Percentiles rank a stretch among this genome's conserved stretches.
Conservation (phyloP, 1,284 basidiomycete species). For the Sporisorium graminicola region DNA sequence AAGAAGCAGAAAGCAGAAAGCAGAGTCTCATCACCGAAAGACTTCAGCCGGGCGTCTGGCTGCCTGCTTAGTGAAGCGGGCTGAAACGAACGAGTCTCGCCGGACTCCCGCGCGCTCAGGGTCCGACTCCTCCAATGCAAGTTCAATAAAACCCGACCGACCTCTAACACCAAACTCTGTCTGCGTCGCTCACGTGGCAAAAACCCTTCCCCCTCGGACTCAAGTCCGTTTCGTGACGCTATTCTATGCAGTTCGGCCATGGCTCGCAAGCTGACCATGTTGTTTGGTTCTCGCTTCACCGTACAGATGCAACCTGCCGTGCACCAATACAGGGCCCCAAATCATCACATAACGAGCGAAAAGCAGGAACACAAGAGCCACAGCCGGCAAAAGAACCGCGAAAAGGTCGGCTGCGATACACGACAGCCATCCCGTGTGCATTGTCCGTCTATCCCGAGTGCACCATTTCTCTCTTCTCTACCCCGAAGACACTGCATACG, state of each 20-base stretch:
- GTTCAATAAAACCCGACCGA: too few relatives aligned
- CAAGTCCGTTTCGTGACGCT: too few relatives aligned
- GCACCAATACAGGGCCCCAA: not conserved
- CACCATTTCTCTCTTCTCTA: not conserved
- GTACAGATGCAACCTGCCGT: not conserved
- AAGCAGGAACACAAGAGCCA: not conserved
- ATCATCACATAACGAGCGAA: not conserved
- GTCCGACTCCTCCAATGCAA: too few relatives aligned
- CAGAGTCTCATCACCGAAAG: too few relatives aligned
- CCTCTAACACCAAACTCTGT: too few relatives aligned
- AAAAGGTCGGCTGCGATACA: not conserved
- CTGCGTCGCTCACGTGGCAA: not conserved
- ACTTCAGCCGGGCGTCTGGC: too few relatives aligned
- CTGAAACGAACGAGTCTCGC: too few relatives aligned
- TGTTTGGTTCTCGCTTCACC: not conserved
- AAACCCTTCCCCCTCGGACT: too few relatives aligned
- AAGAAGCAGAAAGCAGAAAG: too few relatives aligned
- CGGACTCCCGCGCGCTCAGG: not conserved
- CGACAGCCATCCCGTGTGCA: slow-evolving; percentile 8
- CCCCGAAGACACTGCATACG: slow-evolving; percentile 15
- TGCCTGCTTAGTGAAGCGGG: too few relatives aligned
- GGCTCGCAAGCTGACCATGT: too few relatives aligned
- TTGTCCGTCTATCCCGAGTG: slow-evolving; percentile 8
- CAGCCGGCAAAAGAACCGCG: not conserved
- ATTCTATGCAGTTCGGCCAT: not conserved